Evolutionary conservation across 371 early-diverging fungal genomes (phyloP), one percentile per base, ranked within the genome.

Genomic region (Mucor racemosus): DNA sequence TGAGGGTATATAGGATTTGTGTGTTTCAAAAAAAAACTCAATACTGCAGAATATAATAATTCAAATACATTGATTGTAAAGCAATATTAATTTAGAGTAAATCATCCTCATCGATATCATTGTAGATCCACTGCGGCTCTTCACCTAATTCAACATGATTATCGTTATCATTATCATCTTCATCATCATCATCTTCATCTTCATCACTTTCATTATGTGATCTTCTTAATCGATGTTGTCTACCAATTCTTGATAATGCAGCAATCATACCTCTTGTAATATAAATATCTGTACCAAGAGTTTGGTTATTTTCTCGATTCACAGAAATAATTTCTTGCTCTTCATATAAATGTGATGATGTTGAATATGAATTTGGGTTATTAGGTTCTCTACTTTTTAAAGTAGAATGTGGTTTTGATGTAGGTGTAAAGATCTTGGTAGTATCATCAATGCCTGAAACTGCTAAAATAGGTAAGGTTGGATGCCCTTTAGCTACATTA

Each of bases 381-480:
- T 67, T 57, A 0, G 81, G 78, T 11, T 74, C 73, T 46, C 36
- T 67, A 38, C 55, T 62, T 57, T 57, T 73, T 58, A 71, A 80
- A 13, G 73, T 81, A 19, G 44, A 66, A 38, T 44, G 60, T 31
- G 31, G 75, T 42, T 44, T 65, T 38, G 86, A 79, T 0, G 75
- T 84, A 5, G 91, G 89, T 50, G 80, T 79, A 60, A 92, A 89
- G 19, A 94, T 84, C 65, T 93, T 91, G 50, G 89, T 75, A 3
- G 90, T 90, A 19, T 83, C 74, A 66, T 94, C 95, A 40, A 94
- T 94, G 1, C 94, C 94, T 0, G 89, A 84, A 8, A 72, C 71
- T 0, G 72, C 92, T 79, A 77, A 84, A 67, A 60, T 72, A 19
- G 85, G 85, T 57, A 77, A 64, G 13, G 57, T 64, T 4, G 85